Conservation (phyloP, 495 filamentous ascomycete species). For the Neurospora terricola region DNA sequence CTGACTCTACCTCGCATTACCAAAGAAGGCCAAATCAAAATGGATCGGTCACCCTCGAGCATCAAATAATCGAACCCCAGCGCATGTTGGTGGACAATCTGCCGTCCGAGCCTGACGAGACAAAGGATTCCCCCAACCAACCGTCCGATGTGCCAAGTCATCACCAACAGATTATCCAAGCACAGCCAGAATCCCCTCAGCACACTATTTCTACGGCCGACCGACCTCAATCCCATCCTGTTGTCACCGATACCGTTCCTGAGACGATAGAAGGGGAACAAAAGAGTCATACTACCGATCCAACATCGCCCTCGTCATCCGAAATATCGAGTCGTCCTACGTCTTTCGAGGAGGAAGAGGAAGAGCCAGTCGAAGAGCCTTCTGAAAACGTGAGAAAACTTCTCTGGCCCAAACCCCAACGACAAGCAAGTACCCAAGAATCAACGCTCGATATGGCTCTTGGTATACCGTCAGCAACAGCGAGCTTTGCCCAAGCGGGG, state of each 20-base stretch:
- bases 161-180: neutral
- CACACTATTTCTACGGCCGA: neutral
- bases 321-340: neutral
- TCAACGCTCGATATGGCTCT: neutral
- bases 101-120: neutral
- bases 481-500: neutral
- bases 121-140: neutral
- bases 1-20: neutral
- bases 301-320: neutral
- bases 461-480: neutral
- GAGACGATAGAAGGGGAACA: neutral
- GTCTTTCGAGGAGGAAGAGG: neutral
- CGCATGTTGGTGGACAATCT: neutral
- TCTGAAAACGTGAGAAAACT: conserved; percentile 5
- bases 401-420: conserved; percentile 16
- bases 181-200: neutral
- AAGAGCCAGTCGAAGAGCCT: neutral
- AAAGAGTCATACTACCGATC: neutral
- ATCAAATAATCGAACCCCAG: neutral
- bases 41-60: neutral
- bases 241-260: neutral
- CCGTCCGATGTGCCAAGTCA: neutral
- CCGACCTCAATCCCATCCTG: too few species aligned
- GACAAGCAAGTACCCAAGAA: neutral
- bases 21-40: neutral